phyloP scores from a whole-genome alignment of 2,329 filamentous ascomycete species.

The Allantophomopsis cytisporea region DNA sequence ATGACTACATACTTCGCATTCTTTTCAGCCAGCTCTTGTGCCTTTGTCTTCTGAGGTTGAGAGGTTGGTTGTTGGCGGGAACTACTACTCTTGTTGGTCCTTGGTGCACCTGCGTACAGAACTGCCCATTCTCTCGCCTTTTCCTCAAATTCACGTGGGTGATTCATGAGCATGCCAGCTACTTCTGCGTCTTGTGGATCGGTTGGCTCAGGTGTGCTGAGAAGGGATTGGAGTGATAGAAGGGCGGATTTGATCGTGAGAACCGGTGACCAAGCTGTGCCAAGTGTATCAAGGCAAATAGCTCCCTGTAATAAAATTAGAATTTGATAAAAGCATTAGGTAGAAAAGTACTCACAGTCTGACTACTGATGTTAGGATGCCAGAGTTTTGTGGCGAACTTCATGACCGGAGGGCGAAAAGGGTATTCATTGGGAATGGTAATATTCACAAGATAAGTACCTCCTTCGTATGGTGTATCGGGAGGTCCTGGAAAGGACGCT shows the following conservation, averaged over 20 bases:
- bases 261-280: slow-evolving; percentile 85
- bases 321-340: not conserved
- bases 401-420: slow-evolving; percentile 86
- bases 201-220: slow-evolving; percentile 87
- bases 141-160: slow-evolving; percentile 65
- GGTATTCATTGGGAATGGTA: slow-evolving; percentile 75
- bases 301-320: slow-evolving; percentile 53
- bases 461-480: slow-evolving; percentile 86
- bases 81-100: slow-evolving; percentile 22
- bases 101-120: slow-evolving; percentile 65
- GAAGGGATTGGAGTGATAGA: slow-evolving; percentile 82
- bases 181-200: slow-evolving; percentile 96
- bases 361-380: slow-evolving; percentile 94
- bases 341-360: slow-evolving; percentile 51
- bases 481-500: slow-evolving; percentile 74
- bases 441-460: slow-evolving; percentile 77
- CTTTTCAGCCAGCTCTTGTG: slow-evolving; percentile 10
- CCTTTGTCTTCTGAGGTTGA: slow-evolving; percentile 9
- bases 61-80: slow-evolving; percentile 18
- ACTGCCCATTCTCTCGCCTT: slow-evolving; percentile 88
- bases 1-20: not conserved
- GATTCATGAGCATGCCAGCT: slow-evolving; percentile 72
- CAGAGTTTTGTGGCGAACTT: slow-evolving; percentile 87
- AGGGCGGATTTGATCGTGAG: slow-evolving; percentile 93
- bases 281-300: slow-evolving; percentile 90